Conservation (phyloP, 345 rosid species). For the Kernera saxatilis region DNA sequence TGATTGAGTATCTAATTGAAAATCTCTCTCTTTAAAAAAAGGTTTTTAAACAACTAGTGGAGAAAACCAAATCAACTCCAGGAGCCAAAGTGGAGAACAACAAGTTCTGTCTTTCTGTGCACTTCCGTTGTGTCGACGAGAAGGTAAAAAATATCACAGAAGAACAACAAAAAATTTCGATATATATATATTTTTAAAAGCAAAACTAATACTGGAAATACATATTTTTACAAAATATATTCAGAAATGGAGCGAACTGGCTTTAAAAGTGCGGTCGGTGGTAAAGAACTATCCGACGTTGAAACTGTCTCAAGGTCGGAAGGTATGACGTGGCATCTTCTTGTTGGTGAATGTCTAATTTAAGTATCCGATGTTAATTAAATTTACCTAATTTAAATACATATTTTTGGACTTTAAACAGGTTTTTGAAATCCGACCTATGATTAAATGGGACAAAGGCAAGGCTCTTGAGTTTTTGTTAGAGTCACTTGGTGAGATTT, state of each 20-base stretch:
- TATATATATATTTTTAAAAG: background rate
- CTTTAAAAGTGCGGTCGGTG: constrained; percentile 61
- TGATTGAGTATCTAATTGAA: background rate
- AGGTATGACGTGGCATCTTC: constrained; percentile 42
- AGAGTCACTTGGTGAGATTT: constrained; percentile 76
- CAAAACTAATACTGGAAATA: background rate
- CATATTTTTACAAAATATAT: background rate
- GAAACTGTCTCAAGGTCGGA: constrained; percentile 71
- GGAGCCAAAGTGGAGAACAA: constrained; percentile 93
- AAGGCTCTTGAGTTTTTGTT: constrained; percentile 92
- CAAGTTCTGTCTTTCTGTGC: constrained; percentile 89
- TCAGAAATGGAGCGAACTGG: constrained; percentile 81
- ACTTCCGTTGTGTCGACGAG: constrained; percentile 82
- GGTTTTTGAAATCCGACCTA: constrained; percentile 93
- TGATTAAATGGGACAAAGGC: constrained; percentile 95
- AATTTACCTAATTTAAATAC: background rate
- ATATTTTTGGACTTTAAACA: constrained; percentile 19
- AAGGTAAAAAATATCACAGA: constrained; percentile 35
- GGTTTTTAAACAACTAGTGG: constrained; percentile 57
- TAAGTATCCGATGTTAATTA: background rate
- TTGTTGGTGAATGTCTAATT: background rate
- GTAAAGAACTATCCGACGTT: constrained; percentile 62
- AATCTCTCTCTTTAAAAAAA: constrained; percentile 5
- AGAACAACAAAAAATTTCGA: background rate
- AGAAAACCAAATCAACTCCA: constrained; percentile 60